Conservation (phyloP, 2,329 filamentous ascomycete species). For the Dactylellina sp. region DNA sequence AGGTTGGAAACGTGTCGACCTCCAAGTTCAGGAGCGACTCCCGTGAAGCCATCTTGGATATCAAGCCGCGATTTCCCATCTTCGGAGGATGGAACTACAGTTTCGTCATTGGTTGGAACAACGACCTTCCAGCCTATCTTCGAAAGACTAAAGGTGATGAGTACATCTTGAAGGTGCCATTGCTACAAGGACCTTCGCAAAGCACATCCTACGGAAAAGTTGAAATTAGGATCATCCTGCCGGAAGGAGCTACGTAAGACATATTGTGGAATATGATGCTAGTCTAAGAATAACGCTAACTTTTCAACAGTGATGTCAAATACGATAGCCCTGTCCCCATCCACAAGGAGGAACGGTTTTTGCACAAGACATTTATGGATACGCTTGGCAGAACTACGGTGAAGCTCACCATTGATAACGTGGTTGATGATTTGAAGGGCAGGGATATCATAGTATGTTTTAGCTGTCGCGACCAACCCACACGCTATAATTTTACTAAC, state of each 20-base stretch:
- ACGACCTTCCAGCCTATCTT: constrained; percentile 80
- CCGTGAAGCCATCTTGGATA: constrained; percentile 83
- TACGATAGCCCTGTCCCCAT: constrained; percentile 81
- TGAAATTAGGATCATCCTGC: constrained; percentile 83
- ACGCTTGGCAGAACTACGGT: constrained; percentile 87
- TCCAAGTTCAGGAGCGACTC: constrained; percentile 83
- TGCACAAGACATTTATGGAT: constrained; percentile 93
- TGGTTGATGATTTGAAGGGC: constrained; percentile 90
- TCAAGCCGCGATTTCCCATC: constrained; percentile 94
- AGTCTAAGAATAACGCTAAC: constrained; percentile 56
- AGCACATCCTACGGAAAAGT: constrained; percentile 82
- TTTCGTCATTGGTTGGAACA: constrained; percentile 96
- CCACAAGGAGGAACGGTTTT: constrained; percentile 70
- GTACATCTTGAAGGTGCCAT: constrained; percentile 90
- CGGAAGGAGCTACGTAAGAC: constrained; percentile 86
- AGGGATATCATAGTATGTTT: constrained; percentile 76
- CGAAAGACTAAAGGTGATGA: constrained; percentile 74
- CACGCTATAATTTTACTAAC: constrained; percentile 4
- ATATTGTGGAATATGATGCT: not conserved
- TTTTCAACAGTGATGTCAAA: constrained; percentile 76
- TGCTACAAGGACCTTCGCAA: constrained; percentile 91
- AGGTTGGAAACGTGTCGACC: constrained; percentile 96
- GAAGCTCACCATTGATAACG: constrained; percentile 81
- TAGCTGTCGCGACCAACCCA: not conserved
- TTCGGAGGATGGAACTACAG: constrained; percentile 99